Evolutionary conservation across 345 rosid species (phyloP).

Genomic region (Trapa incisa): DNA sequence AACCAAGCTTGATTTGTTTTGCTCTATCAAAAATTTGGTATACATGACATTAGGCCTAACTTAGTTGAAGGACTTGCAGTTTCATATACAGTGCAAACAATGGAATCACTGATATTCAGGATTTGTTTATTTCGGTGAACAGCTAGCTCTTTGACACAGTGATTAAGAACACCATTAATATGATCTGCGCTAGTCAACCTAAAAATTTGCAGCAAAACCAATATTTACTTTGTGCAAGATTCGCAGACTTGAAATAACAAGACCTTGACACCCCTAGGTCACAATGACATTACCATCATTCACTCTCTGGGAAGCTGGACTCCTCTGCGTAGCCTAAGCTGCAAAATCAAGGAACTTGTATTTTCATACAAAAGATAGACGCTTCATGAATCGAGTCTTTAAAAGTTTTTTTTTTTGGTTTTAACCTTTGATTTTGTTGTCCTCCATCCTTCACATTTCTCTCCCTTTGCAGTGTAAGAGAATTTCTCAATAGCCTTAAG

Average conservation of each 20-base stretch:
- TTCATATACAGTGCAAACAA: neutral
- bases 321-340: constrained; percentile 54
- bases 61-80: neutral
- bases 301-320: constrained; percentile 11
- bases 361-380: neutral
- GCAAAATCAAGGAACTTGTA: constrained; percentile 4
- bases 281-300: neutral
- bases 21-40: neutral
- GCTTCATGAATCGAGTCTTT: neutral
- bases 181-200: neutral
- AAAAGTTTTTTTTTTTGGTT: neutral
- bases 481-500: constrained; percentile 43
- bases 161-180: neutral
- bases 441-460: constrained; percentile 64
- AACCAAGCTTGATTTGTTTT: neutral
- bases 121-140: neutral
- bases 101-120: neutral
- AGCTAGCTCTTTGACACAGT: neutral
- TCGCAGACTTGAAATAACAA: neutral
- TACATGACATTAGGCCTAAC: neutral
- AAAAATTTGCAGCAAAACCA: neutral
- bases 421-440: constrained; percentile 66
- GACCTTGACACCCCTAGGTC: neutral
- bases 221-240: neutral
- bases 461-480: constrained; percentile 36